Evolutionary conservation across 2,329 filamentous ascomycete species (phyloP), one percentile per base, ranked within the genome.

Genomic region (Fusarium sp.): DNA sequence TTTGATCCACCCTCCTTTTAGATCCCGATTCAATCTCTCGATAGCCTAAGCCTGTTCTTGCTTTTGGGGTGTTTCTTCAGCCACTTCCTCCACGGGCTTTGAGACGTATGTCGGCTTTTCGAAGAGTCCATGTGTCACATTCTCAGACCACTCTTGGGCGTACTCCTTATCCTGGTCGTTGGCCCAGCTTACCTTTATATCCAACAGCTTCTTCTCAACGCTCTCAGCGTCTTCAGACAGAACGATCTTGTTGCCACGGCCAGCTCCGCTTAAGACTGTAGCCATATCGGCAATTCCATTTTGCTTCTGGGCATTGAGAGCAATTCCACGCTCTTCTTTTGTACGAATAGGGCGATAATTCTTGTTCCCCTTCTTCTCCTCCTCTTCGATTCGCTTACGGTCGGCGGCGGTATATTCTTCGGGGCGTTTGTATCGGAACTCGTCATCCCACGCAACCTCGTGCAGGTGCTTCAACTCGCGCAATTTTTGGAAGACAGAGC

Each of bases 231-330:
- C 57, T 53, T 74, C 65, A 18, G 53, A 74, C 75, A 54, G 72
- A 76, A 72, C 70, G 60, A 89, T 80, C 74, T 79, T 81, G 77
- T 86, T 88, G 34, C 87, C 86, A 65, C 81, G 80, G 40, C 87
- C 86, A 12, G 76, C 68, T 7, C 87, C 87, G 10, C 78, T 80
- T 55, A 90, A 82, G 23, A 89, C 85, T 23, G 83, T 85, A 1
- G 89, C 88, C 68, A 92, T 83, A 77, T 92, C 89, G 58, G 89
- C 89, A 49, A 92, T 82, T 14, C 83, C 81, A 76, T 90, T 90
- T 55, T 84, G 83, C 77, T 85, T 87, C 79, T 91, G 88, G 74
- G 88, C 83, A 76, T 87, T 88, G 55, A 92, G 80, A 37, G 80
- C 83, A 50, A 77, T 73, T 32, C 85, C 88, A 47, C 87, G 84